phyloP scores from a whole-genome alignment of 2,329 filamentous ascomycete species.

The Sphaerulina vaccinii region DNA sequence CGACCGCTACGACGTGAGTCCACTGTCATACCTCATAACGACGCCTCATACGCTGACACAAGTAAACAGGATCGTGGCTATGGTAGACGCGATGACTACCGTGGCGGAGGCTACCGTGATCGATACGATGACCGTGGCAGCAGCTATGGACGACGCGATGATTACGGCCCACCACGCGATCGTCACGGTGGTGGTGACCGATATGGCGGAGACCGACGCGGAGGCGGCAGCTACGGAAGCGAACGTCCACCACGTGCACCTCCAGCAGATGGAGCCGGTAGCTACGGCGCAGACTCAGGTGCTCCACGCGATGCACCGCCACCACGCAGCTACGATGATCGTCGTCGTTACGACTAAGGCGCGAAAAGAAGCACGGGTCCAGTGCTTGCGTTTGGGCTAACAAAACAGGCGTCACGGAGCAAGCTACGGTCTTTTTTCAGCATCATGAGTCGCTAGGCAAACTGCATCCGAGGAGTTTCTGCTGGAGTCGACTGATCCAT shows the following conservation, averaged over 20 bases:
- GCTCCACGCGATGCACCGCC: slow-evolving; percentile 32
- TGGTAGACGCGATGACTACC: slow-evolving; percentile 50
- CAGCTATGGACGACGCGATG: slow-evolving; percentile 58
- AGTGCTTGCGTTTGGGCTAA: slow-evolving; percentile 25
- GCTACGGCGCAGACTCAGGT: slow-evolving; percentile 28
- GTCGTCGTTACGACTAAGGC: slow-evolving; percentile 38
- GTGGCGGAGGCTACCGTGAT: slow-evolving; percentile 50
- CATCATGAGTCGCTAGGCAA: slow-evolving; percentile 25
- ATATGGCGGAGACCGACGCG: slow-evolving; percentile 41
- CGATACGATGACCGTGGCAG: slow-evolving; percentile 67
- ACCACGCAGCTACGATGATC: slow-evolving; percentile 36
- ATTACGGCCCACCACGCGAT: slow-evolving; percentile 44
- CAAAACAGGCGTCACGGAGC: slow-evolving; percentile 26
- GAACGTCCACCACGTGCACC: slow-evolving; percentile 35
- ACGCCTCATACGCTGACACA: background rate
- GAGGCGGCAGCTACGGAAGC: slow-evolving; percentile 32
- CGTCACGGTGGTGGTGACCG: slow-evolving; percentile 40
- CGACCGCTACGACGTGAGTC: slow-evolving; percentile 45
- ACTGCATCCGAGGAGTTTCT: slow-evolving; percentile 30
- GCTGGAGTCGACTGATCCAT: slow-evolving; percentile 28
- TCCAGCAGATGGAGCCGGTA: slow-evolving; percentile 25
- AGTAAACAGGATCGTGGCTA: slow-evolving; percentile 35
- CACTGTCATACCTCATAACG: background rate
- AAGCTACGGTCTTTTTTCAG: slow-evolving; percentile 18
- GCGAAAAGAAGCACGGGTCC: background rate